Conservation (phyloP, 352 stramenopile genomes). For the Pilasporangium apinafurcum region DNA sequence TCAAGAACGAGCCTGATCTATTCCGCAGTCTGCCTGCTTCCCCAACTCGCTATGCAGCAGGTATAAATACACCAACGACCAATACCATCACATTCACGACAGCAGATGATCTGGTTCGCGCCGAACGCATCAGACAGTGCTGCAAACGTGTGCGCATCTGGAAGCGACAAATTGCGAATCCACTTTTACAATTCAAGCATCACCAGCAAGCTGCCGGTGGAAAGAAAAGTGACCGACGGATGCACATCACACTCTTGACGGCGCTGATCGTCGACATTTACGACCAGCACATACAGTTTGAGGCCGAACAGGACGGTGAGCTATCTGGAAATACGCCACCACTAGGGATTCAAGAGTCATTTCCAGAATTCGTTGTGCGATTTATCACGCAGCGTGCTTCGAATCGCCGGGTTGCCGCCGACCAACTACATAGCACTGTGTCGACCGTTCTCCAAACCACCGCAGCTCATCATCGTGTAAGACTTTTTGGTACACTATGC, state of each 20-base stretch:
- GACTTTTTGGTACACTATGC: conserved; percentile 53
- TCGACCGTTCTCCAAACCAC: conserved; percentile 40
- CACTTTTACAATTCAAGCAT: conserved; percentile 54
- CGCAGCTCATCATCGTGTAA: conserved; percentile 36
- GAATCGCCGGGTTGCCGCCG: conserved; percentile 34
- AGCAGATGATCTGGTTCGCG: conserved; percentile 42
- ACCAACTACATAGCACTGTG: conserved; percentile 56
- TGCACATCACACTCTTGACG: conserved; percentile 66
- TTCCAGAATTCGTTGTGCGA: conserved; percentile 63
- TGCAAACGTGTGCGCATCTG: conserved; percentile 75
- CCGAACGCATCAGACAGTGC: conserved; percentile 54
- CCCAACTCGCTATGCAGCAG: neutral
- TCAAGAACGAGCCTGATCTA: conserved; percentile 34
- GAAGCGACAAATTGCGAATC: conserved; percentile 52
- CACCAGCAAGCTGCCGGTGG: conserved; percentile 18
- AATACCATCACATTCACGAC: neutral
- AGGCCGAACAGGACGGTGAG: conserved; percentile 37
- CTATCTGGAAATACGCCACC: conserved; percentile 7
- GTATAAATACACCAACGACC: neutral
- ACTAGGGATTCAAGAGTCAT: conserved; percentile 39
- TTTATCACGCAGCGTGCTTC: conserved; percentile 41
- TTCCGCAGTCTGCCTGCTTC: conserved; percentile 30
- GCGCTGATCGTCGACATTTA: conserved; percentile 71
- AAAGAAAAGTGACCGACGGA: conserved; percentile 60
- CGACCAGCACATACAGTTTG: conserved; percentile 42